Evolutionary conservation across 2,329 filamentous ascomycete species (phyloP).

Genomic region (Cordyceps fumosorosea): DNA sequence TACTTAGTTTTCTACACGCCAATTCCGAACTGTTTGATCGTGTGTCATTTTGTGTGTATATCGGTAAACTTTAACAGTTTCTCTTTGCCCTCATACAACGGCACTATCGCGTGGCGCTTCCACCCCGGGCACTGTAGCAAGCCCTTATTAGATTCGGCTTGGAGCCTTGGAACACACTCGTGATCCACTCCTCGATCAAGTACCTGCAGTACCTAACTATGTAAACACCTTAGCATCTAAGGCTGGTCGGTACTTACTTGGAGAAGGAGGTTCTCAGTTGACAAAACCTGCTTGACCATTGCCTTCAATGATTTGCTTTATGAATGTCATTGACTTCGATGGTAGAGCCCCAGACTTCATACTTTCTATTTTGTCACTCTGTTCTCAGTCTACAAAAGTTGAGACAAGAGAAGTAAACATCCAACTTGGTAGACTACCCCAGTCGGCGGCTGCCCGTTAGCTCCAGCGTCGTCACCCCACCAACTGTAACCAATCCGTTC

Average conservation of each 20-base stretch:
- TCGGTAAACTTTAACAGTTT: neutral
- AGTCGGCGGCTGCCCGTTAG: neutral
- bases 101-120: neutral
- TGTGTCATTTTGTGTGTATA: no score
- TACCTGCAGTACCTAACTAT: neutral
- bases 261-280: no score
- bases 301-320: no score
- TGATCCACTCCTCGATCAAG: neutral
- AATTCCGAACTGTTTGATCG: neutral
- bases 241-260: neutral
- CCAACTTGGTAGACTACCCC: neutral
- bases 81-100: neutral
- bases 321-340: no score
- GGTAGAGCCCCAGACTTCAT: no score
- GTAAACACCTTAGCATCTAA: no score
- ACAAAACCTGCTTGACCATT: no score
- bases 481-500: conserved; percentile 12
- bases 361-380: no score
- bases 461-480: conserved; percentile 13
- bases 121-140: neutral
- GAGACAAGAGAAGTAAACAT: no score
- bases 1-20: no score
- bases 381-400: no score
- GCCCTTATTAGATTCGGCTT: neutral
- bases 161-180: neutral